These are phyloP conservation scores for Fusarium coffeatum DNA, from an alignment of 2,329 filamentous ascomycete genomes.

Conservation along the genomic window DNA sequence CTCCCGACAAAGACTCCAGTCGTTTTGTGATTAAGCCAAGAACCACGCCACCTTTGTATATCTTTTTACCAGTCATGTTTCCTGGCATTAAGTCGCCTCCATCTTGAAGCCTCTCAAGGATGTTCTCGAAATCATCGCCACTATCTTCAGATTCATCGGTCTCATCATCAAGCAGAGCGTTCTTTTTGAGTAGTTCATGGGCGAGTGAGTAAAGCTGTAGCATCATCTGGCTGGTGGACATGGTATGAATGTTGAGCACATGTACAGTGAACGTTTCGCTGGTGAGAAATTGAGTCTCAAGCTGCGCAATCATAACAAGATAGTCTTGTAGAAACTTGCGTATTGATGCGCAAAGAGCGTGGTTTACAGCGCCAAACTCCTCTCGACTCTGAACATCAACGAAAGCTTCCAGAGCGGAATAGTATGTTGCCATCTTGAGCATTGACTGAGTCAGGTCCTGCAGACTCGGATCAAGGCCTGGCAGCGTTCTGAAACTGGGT, in stretches of 20 bases:
- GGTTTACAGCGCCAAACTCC: slow-evolving; percentile 94
- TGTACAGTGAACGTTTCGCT: slow-evolving; percentile 92
- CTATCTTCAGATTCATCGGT: slow-evolving; percentile 78
- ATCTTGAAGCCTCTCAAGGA: slow-evolving; percentile 88
- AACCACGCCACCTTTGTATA: slow-evolving; percentile 97
- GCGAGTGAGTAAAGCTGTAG: slow-evolving; percentile 88
- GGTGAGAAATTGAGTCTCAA: slow-evolving; percentile 92
- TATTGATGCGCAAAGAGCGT: slow-evolving; percentile 95
- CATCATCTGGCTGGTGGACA: slow-evolving; percentile 91
- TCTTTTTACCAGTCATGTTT: slow-evolving; percentile 85
- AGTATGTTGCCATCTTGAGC: slow-evolving; percentile 94
- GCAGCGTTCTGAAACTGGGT: slow-evolving; percentile 80
- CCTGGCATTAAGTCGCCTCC: slow-evolving; percentile 84
- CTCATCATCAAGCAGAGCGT: slow-evolving; percentile 86
- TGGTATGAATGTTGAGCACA: slow-evolving; percentile 89
- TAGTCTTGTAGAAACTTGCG: slow-evolving; percentile 94
- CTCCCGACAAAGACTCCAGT: slow-evolving; percentile 89
- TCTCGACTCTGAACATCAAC: slow-evolving; percentile 93
- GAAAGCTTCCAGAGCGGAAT: slow-evolving; percentile 90
- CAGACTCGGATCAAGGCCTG: slow-evolving; percentile 89
- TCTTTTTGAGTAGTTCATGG: slow-evolving; percentile 87
- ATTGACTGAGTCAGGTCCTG: slow-evolving; percentile 88
- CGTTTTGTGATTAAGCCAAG: slow-evolving; percentile 86
- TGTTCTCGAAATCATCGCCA: slow-evolving; percentile 89
- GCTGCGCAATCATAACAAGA: slow-evolving; percentile 88